Percentiles rank a stretch among this genome's conserved stretches.
phyloP scores from a whole-genome alignment of 75 land plant genomes.

The Pseudotsuga menziesii region DNA sequence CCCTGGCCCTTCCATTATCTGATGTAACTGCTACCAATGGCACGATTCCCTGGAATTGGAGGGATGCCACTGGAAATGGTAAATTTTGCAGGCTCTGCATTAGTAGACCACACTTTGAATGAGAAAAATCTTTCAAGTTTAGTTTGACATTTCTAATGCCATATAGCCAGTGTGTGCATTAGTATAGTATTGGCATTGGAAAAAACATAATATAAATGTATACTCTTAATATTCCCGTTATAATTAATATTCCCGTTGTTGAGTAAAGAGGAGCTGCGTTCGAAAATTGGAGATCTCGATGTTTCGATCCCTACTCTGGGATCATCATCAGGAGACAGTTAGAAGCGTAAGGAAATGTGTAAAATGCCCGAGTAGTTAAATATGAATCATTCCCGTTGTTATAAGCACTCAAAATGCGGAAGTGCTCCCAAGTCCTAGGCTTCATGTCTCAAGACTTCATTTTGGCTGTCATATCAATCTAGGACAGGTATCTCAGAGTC shows the following conservation, averaged over 20 bases:
- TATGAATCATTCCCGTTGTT: not conserved
- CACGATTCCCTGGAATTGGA: conserved; percentile 24
- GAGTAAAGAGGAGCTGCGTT: no score
- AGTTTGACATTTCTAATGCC: not conserved
- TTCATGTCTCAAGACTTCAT: not conserved
- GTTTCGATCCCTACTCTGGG: no score
- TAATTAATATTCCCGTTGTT: not conserved
- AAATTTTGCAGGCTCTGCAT: not conserved
- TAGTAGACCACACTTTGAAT: not conserved
- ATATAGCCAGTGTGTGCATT: not conserved
- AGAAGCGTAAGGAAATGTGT: no score
- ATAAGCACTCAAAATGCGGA: not conserved
- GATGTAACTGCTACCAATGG: conserved; percentile 27
- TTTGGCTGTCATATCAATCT: not conserved
- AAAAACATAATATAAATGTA: not conserved
- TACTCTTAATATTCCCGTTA: not conserved
- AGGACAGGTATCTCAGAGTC: not conserved
- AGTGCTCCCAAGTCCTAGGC: not conserved
- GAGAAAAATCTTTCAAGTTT: not conserved
- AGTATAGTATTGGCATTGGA: not conserved
- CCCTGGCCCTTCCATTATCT: conserved; percentile 19
- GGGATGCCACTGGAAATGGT: conserved; percentile 36
- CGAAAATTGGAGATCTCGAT: no score
- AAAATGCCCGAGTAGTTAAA: no score
- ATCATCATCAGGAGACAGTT: no score